Evolutionary conservation across 2,329 filamentous ascomycete species (phyloP), one percentile per base, ranked within the genome.

Genomic region (Neofusicoccum laricinum): DNA sequence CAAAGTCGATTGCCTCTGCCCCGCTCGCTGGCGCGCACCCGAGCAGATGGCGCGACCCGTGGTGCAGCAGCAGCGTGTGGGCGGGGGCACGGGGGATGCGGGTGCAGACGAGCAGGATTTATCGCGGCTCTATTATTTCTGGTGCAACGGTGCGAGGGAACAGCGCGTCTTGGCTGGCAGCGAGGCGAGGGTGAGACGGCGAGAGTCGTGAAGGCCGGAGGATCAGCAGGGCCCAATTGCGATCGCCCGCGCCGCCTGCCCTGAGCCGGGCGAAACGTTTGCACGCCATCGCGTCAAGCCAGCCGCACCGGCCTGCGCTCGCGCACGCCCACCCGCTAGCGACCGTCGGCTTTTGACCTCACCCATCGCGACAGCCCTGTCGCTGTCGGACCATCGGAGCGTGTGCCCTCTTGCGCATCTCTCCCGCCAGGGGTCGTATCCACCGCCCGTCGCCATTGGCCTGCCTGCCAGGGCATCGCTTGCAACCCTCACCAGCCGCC

Each of bases 141-240:
- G 17, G 55, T 59, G 55, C 55, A 59, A 59, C 55, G 41, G 41
- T 59, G 30, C 10, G 55, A 59, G 40, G 55, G 25, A 36, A 46
- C 55, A 4, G 36, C 51, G 38, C 4, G 4, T n/a, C 51, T 40
- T 53, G 50, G 50, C 50, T 21, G 41, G 41, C 41, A 45, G n/a
- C 41, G n/a, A 45, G 41, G 15, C 41, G 14, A 8, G 41, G 3
- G 41, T 10, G 41, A 45, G 45, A 48, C 25, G 25, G 45, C 25
- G 4, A 11, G 7, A n/a, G 45, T 15, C 11, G 45, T 48, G 45
- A n/a, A 30, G 19, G 17, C 17, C 17, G 49, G 49, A 51, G 50
- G 50, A 53, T 53, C 50, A 34, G 34, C 50, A 53, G 50, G 32
- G 36, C 36, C 36, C 36, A 15, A 38, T 38, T 30, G 25, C 25